Percentiles rank a stretch among this genome's conserved stretches.
These are phyloP conservation scores for Pleurostoma richardsiae DNA, from an alignment of 2,329 filamentous ascomycete species.

Conservation along the genomic window DNA sequence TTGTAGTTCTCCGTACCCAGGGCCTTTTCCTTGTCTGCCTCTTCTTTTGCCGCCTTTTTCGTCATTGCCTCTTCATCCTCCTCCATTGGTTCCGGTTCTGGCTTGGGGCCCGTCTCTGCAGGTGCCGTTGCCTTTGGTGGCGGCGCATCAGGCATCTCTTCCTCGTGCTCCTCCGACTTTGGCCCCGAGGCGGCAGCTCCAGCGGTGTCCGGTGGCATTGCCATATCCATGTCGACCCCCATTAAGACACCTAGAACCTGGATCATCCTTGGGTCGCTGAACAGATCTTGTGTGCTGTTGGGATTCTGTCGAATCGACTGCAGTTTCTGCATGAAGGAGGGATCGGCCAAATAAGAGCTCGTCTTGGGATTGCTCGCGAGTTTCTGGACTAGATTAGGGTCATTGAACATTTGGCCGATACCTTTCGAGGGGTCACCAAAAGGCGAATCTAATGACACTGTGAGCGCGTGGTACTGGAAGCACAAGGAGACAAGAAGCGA, in stretches of 20 bases:
- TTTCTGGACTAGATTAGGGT: constrained; percentile 85
- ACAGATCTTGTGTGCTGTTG: constrained; percentile 69
- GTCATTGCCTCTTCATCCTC: constrained; percentile 79
- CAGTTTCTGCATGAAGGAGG: constrained; percentile 85
- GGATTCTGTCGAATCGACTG: constrained; percentile 79
- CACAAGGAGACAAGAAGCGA: neutral
- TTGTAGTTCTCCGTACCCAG: constrained; percentile 95
- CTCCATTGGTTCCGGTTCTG: constrained; percentile 60
- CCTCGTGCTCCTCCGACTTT: constrained; percentile 56
- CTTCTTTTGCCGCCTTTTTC: constrained; percentile 86
- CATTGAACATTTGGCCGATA: constrained; percentile 89
- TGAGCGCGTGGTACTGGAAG: too few relatives aligned
- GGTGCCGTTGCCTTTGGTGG: constrained; percentile 30
- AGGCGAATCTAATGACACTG: neutral
- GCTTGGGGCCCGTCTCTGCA: constrained; percentile 50
- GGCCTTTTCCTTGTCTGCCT: constrained; percentile 91
- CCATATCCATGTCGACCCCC: constrained; percentile 85
- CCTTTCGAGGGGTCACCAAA: constrained; percentile 64
- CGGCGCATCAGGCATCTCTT: constrained; percentile 71
- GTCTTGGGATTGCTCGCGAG: constrained; percentile 95
- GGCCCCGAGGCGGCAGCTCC: constrained; percentile 19
- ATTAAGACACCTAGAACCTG: constrained; percentile 91
- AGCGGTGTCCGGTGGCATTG: constrained; percentile 24
- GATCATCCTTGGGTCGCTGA: constrained; percentile 86
- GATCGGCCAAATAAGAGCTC: constrained; percentile 70